Base-by-base conservation (phyloP, 1,284 basidiomycete species). In the Mrakiaceae sp. region DNA sequence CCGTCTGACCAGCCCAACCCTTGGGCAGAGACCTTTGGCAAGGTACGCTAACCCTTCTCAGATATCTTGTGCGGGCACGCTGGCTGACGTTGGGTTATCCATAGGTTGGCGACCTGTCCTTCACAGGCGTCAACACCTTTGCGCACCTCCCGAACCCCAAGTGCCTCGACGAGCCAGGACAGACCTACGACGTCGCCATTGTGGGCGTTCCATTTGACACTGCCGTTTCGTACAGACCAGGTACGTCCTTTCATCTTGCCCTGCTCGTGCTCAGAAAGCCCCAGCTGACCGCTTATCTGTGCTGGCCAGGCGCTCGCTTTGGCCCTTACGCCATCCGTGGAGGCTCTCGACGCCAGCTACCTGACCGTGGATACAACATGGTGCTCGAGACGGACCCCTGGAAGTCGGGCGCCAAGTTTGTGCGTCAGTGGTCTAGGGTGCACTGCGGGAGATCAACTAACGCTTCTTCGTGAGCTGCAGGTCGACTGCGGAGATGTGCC, bases 401-500 rank as follows among this genome's bases (percentile, higher is more conserved):
- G 62, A 66, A 67, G 43, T 67, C 63, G 16, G 71, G 70, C 39
- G 68, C 72, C 11, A 53, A 62, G 27, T 64, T 72, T 11, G 72
- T 73, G 57, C 64, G 71, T 69, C 8, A 14, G 7, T 4, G 40
- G 3, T 16, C 50, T 40, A 9, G 39, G 0, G 27, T 27, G 27
- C 27, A 27, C 27, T 27, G 27, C 27, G 27, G 27, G 12, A 42
- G 47, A 44, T 57, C 47, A 8, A 40, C 56, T 27, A 27, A 44
- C 44, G 50, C 27, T n/a, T 56, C 43, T 57, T 27, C 12, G n/a
- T 42, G 53, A 9, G 16, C 44, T n/a, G 2, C 62, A 75, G 74
- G 67, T 78, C 48, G 77, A 78, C 68, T 78, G 75, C 67, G 72
- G 71, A 51, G 76, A 78, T 67, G 71, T 77, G 14, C 77, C 78